Base-by-base conservation (phyloP, 495 filamentous ascomycete species). In the Tuber melanosporum region DNA sequence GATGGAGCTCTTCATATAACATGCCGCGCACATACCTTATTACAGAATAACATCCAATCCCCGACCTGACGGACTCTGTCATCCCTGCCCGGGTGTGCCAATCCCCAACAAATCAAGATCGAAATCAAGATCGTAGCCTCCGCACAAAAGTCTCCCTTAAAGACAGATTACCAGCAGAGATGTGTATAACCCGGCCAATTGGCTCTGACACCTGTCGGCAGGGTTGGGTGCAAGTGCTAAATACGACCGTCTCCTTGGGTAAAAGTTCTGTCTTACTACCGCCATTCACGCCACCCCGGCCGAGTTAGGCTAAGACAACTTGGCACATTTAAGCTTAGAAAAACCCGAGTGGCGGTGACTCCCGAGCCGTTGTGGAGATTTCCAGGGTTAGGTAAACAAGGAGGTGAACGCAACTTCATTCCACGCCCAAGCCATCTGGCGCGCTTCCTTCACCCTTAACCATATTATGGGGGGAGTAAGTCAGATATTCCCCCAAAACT, bases 291-390 rank as follows among this genome's bases (percentile, higher is more conserved):
- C 26, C 57, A 36, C 57, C 57, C 57, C 57, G 8, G 0, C 14
- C 17, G 4, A 66, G 57, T 19, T 66, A 36, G 57, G 26, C 26
- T 66, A 66, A 66, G 57, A 66, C 57, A 66, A 36, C 57, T 66
- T 66, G 57, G 57, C 57, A 66, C 6, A 36, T 36, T 66, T 66
- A 66, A 66, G 57, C 57, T 66, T 26, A 36, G 26, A 36, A 36
- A 36, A 8, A 1, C 26, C 57, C 57, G 57, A 36, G 26, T 36
- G 26, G 57, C 57, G 57, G 57, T 66, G 26, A 66, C 57, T 62
- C 52, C 57, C 57, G 26, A 66, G 57, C 57, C 57, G 57, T 66
- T 66, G 57, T 36, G 57, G 57, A 66, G 57, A 66, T 66, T 66
- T 66, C 4, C 26, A 66, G 32, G 57, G 57, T 66, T 66, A 66